phyloP scores from a whole-genome alignment of 2,329 filamentous ascomycete genomes.

The Spiromastix sp. region DNA sequence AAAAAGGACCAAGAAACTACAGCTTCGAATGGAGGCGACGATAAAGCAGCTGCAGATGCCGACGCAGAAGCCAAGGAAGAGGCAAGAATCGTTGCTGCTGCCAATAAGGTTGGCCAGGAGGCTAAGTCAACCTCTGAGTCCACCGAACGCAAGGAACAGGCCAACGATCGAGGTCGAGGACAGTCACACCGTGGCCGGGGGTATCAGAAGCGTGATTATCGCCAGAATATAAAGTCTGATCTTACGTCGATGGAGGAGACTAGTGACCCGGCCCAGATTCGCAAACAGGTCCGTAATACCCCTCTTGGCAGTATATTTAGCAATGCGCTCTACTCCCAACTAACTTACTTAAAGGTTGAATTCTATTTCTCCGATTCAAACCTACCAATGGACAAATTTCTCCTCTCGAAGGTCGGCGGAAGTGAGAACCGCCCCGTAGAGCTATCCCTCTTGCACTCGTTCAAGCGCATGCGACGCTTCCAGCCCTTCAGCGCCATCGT shows the following conservation, averaged over 20 bases:
- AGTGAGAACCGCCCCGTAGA: conserved; percentile 64
- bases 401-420: conserved; percentile 69
- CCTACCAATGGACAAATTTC: conserved; percentile 76
- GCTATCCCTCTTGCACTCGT: conserved; percentile 67
- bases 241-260: conserved; percentile 57
- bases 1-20: conserved; percentile 4
- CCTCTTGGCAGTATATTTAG: too few relatives aligned
- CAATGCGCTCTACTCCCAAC: too few relatives aligned
- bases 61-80: conserved; percentile 28
- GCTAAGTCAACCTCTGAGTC: conserved; percentile 9
- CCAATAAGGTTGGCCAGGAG: conserved; percentile 13
- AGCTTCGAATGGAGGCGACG: conserved; percentile 12
- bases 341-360: conserved; percentile 54
- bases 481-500: conserved; percentile 77
- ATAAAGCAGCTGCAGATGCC: conserved; percentile 25
- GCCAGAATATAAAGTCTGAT: conserved; percentile 60
- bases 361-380: conserved; percentile 95
- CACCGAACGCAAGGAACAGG: conserved; percentile 10
- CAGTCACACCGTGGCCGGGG: conserved; percentile 18
- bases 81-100: conserved; percentile 14
- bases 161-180: conserved; percentile 21
- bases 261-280: conserved; percentile 69
- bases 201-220: too few relatives aligned
- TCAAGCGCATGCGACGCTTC: conserved; percentile 96
- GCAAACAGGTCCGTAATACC: conserved; percentile 58